Evolutionary conservation across 345 rosid species (phyloP), one percentile per base, ranked within the genome.

Genomic region (Salix udensis): DNA sequence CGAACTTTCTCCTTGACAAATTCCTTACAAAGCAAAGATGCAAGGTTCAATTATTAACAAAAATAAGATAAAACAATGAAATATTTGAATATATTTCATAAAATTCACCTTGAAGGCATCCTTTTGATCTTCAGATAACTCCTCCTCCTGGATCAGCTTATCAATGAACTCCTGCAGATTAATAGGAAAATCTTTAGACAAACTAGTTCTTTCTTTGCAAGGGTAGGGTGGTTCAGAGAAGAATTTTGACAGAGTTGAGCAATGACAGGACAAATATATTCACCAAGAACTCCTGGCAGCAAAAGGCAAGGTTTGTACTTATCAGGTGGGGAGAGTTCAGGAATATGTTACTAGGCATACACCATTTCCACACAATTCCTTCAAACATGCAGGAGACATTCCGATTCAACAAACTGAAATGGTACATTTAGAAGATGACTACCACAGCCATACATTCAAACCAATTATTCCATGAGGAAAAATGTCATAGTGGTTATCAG

Each of bases 1-100:
- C 92, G 89, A 73, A 94, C 94, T 86, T 87, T 91, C 84, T 90
- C 93, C 77, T 84, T 90, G 48, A 96, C 87, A 78, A 83, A 94
- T 18, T 90, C 97, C 99, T 96, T 80, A 73, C 55, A 80, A 70
- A 31, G 28, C 6, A 55, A 79, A 34, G 44, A 34, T 30, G 7
- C n/a, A 34, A 73, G 3, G 37, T 16, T 18, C 16, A 28, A 60
- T n/a, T 37, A 65, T 4, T 36, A 34, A 75, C 16, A 65, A 64
- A 75, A 46, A 70, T 21, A 69, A 16, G 42, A 16, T 50, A 71
- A 31, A 68, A 39, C 42, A 9, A 72, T 8, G 42, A 71, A 58
- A 61, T 52, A 82, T 61, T 62, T 68, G 21, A 46, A 76, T 55
- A 68, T 36, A 66, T 37, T 53, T 46, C 67, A 62, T 30, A 26